phyloP scores from a whole-genome alignment of 1,284 basidiomycete species.

The Apiotrichum gamsii region DNA sequence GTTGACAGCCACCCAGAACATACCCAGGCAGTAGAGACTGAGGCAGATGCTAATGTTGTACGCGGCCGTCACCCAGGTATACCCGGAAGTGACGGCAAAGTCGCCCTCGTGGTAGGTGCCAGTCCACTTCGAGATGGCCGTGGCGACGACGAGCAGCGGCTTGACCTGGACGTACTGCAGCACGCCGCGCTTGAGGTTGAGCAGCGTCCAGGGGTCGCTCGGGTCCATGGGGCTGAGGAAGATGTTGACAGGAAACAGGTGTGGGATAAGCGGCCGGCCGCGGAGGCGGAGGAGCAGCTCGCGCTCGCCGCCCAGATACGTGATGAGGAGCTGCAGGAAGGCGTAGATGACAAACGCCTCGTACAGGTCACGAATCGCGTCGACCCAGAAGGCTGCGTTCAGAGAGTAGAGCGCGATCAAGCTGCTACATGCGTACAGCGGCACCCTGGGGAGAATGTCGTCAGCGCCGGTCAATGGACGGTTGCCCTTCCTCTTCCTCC shows the following conservation, averaged over 20 bases:
- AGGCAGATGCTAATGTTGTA: conserved; percentile 55
- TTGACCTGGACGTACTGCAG: conserved; percentile 97
- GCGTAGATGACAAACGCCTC: conserved; percentile 98
- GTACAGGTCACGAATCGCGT: conserved; percentile 90
- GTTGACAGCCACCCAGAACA: conserved; percentile 88
- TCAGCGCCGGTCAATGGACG: neutral
- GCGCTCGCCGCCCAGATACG: conserved; percentile 87
- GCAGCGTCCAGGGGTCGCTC: conserved; percentile 87
- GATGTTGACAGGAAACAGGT: conserved; percentile 75
- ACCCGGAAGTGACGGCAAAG: conserved; percentile 76
- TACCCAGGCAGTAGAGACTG: conserved; percentile 64
- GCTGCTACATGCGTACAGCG: conserved; percentile 84
- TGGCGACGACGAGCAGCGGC: conserved; percentile 76
- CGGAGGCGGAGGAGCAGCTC: conserved; percentile 85
- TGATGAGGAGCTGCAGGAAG: conserved; percentile 73
- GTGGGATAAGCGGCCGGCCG: conserved; percentile 76
- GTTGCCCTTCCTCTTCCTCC: neutral
- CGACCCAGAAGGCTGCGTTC: conserved; percentile 92
- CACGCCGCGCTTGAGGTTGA: conserved; percentile 90
- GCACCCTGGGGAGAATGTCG: conserved; percentile 62
- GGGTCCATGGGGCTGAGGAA: conserved; percentile 69
- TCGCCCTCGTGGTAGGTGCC: conserved; percentile 88
- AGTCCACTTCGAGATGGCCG: conserved; percentile 75
- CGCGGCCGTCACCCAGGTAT: conserved; percentile 81
- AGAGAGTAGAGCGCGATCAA: conserved; percentile 91